Evolutionary conservation across 805 yeast species (phyloP).

Genomic region (Millerozyma miso): DNA sequence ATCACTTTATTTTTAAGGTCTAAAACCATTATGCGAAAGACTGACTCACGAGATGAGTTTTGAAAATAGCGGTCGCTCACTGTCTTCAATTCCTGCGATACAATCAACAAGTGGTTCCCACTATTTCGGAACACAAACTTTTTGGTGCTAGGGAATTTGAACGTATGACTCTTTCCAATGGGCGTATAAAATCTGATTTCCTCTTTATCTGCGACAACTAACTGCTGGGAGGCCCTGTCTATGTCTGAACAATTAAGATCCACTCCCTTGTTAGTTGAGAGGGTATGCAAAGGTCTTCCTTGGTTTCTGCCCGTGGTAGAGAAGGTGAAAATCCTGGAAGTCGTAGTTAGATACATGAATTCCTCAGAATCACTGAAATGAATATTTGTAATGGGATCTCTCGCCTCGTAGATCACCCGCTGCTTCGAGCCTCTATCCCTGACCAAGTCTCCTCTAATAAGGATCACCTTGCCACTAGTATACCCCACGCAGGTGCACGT

Average conservation of each 20-base stretch:
- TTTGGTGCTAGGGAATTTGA: constrained; percentile 57
- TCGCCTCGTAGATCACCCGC: constrained; percentile 66
- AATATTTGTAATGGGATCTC: constrained; percentile 79
- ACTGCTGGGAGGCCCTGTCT: constrained; percentile 39
- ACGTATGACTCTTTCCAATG: constrained; percentile 47
- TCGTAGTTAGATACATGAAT: constrained; percentile 65
- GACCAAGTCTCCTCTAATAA: constrained; percentile 81
- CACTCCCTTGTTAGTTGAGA: constrained; percentile 46
- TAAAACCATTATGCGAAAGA: constrained; percentile 59
- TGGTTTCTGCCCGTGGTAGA: constrained; percentile 76
- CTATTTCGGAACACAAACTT: constrained; percentile 44
- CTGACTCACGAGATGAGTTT: constrained; percentile 8
- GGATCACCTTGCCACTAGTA: constrained; percentile 76
- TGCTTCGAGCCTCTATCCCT: constrained; percentile 91
- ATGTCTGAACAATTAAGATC: constrained; percentile 47
- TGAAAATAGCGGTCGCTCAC: constrained; percentile 8
- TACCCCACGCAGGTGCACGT: constrained; percentile 72
- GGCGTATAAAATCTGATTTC: constrained; percentile 60
- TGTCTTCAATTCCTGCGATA: constrained; percentile 40
- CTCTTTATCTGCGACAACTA: constrained; percentile 65
- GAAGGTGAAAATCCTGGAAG: constrained; percentile 65
- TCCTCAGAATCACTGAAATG: constrained; percentile 52
- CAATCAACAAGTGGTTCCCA: constrained; percentile 54
- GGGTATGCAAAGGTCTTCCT: constrained; percentile 50
- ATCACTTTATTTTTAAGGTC: constrained; percentile 69